Base-by-base conservation (phyloP, 192 early-diverging fungal genomes). In the Rhizoclosmatium sp. region DNA sequence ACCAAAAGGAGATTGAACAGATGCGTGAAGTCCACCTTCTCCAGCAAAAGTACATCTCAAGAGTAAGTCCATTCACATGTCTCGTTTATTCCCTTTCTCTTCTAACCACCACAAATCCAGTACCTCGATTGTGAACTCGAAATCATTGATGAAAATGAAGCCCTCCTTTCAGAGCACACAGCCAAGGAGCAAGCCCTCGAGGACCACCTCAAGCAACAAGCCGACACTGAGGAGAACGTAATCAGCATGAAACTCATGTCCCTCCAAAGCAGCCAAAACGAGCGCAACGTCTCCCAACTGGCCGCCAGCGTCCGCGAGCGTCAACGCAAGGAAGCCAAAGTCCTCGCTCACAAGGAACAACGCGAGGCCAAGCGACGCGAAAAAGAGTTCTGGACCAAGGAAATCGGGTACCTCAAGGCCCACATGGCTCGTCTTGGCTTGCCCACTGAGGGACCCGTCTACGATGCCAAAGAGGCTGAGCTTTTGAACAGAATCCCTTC, bases 1-100 rank as follows among this genome's bases (percentile, higher is more conserved):
- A 80, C 42, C 65, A 67, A 39, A 80, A 80, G 46, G 78, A 80
- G 49, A 80, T 80, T 80, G 78, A 80, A 61, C 78, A 80, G 51
- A 46, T 80, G 58, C 69, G 78, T 51, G 78, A 80, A 65, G 47
- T 80, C 40, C 78, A 80, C 51, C 71, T 80, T 14, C 45, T 80
- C 10, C 70, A 66, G 21, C 54, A 64, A 59, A 72, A 74, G 59
- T 71, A 80, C 70, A 73, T 66, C 19, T 72, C 78, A 14, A 72
- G 70, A 49, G 78, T 80, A 40, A 31, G 78, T 12, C 9, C 7
- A 19, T 56, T 56, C 9, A 19, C 46, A n/a, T n/a, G n/a, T n/a
- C 2, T 46, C n/a, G 16, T 41, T 19, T 58, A 0, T 48, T n/a
- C 62, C 3, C 46, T 12, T 40, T 47, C 62, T 2, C 47, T 7